Percentiles rank a stretch among this genome's conserved stretches.
phyloP scores from a whole-genome alignment of 805 yeast genomes.

The Blastobotrys americana region DNA sequence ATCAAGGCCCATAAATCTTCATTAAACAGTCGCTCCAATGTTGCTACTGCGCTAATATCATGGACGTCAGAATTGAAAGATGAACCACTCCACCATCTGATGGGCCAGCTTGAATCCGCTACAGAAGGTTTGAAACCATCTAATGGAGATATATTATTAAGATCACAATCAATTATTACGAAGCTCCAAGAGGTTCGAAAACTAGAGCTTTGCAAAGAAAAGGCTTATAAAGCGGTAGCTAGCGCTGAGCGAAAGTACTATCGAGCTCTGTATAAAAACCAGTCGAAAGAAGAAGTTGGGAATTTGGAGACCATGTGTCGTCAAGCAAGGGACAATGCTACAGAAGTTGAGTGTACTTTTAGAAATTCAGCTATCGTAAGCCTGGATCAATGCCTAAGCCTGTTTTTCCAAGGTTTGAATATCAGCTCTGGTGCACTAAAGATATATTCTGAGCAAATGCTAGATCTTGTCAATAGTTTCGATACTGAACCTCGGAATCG shows the following conservation, averaged over 20 bases:
- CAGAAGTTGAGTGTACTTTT: slow-evolving; percentile 7
- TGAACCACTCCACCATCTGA: slow-evolving; percentile 8
- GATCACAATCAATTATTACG: slow-evolving; percentile 12
- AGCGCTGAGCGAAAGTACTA: slow-evolving; percentile 18
- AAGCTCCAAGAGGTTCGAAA: slow-evolving; percentile 16
- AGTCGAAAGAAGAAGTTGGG: slow-evolving; percentile 11
- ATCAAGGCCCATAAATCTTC: slow-evolving; percentile 19
- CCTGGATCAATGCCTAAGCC: slow-evolving; percentile 11
- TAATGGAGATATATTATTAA: slow-evolving; percentile 5
- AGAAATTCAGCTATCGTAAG: slow-evolving; percentile 9
- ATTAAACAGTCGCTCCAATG: slow-evolving; percentile 5
- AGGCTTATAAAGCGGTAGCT: slow-evolving; percentile 4
- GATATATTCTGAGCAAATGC: slow-evolving; percentile 2
- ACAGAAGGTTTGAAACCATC: not conserved
- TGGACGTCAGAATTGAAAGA: slow-evolving; percentile 19
- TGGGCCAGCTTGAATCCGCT: slow-evolving; percentile 6
- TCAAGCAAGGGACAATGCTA: slow-evolving; percentile 8
- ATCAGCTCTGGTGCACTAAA: slow-evolving; percentile 2
- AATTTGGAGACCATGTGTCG: slow-evolving; percentile 11
- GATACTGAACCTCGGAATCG: slow-evolving; percentile 1
- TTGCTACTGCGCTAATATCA: slow-evolving; percentile 11
- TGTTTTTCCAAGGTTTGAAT: slow-evolving; percentile 7
- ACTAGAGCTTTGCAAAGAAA: slow-evolving; percentile 16
- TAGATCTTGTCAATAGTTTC: slow-evolving; percentile 5
- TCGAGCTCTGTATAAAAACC: slow-evolving; percentile 17